Conservation (phyloP, 768 basidiomycete species). For the Mycena leptocephala region DNA sequence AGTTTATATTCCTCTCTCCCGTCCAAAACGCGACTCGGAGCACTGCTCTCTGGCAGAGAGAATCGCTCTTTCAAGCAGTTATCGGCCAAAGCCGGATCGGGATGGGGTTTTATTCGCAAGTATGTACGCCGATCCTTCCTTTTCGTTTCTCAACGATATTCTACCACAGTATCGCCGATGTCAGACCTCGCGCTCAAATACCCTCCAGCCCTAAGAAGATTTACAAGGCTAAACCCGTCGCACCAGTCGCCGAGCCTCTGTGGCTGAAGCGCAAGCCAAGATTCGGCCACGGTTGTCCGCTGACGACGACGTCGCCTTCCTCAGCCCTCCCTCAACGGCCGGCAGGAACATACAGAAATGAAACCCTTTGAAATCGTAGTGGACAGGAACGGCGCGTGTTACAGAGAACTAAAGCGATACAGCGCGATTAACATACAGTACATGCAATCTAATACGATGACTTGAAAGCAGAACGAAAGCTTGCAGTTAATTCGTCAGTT, state of each 20-base stretch:
- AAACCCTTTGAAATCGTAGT: background rate
- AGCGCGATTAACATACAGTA: background rate
- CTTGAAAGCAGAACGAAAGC: background rate
- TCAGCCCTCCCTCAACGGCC: background rate
- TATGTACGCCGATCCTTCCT: background rate
- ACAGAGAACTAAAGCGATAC: constrained; percentile 17
- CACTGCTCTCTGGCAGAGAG: background rate
- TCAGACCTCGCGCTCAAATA: background rate
- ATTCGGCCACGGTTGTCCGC: background rate
- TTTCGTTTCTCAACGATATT: background rate
- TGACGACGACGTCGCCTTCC: background rate
- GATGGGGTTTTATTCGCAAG: constrained; percentile 10
- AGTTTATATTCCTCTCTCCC: background rate
- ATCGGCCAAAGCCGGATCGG: background rate
- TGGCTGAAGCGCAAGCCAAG: background rate
- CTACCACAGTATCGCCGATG: background rate
- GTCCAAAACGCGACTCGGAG: background rate
- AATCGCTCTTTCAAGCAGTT: background rate
- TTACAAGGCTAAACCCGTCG: background rate
- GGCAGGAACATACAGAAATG: background rate
- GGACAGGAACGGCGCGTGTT: background rate
- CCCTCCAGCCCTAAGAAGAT: background rate
- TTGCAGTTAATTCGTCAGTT: background rate
- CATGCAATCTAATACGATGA: background rate
- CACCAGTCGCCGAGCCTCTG: background rate